Conservation (phyloP, 2,329 filamentous ascomycete genomes). For the Penicillium decumbens region DNA sequence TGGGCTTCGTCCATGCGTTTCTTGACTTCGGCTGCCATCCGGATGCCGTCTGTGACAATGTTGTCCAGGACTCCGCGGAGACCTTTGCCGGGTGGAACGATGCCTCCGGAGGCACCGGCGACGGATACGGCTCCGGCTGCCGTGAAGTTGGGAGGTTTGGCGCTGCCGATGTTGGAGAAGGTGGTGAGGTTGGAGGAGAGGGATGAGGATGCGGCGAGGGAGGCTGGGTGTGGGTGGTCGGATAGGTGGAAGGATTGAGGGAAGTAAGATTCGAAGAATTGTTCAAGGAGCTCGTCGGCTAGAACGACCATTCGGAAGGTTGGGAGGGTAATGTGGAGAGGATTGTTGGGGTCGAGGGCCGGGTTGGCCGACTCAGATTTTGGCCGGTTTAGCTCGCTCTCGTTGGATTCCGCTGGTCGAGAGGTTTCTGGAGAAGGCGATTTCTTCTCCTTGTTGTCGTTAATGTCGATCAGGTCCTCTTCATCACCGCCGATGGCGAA, state of each 20-base stretch:
- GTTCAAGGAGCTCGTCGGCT: constrained; percentile 89
- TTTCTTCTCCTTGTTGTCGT: constrained; percentile 28
- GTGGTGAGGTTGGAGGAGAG: constrained; percentile 73
- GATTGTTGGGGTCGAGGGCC: constrained; percentile 86
- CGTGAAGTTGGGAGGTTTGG: constrained; percentile 40
- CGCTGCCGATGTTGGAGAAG: constrained; percentile 66
- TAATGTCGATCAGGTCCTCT: constrained; percentile 40
- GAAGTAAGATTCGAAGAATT: constrained; percentile 96
- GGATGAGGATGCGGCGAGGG: constrained; percentile 42
- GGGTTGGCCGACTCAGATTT: constrained; percentile 76
- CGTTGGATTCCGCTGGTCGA: constrained; percentile 8
- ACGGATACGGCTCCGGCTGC: constrained; percentile 39
- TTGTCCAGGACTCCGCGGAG: constrained; percentile 91
- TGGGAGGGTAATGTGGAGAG: constrained; percentile 89
- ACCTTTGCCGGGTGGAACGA: constrained; percentile 64
- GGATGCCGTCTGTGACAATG: constrained; percentile 95
- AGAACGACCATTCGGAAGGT: constrained; percentile 99
- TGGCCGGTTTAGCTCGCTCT: constrained; percentile 48
- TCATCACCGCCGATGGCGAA: constrained; percentile 74
- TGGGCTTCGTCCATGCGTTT: constrained; percentile 94
- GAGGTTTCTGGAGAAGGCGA: constrained; percentile 20
- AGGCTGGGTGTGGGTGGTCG: constrained; percentile 53
- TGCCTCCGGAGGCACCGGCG: constrained; percentile 53
- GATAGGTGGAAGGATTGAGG: constrained; percentile 86
- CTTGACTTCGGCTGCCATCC: constrained; percentile 86